phyloP scores from a whole-genome alignment of 805 yeast genomes.

The Candida krabiensis region DNA sequence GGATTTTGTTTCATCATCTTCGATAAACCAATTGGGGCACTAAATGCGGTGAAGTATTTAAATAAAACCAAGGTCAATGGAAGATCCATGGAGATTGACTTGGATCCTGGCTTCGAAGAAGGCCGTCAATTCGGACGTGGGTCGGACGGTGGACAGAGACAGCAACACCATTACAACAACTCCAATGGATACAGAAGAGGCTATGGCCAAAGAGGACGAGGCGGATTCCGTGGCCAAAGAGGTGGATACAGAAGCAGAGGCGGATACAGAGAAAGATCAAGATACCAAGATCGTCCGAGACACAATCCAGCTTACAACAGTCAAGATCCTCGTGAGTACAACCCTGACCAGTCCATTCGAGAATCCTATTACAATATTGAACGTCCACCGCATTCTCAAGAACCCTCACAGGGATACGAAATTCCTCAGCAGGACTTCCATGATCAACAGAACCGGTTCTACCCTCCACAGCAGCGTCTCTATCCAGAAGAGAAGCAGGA shows the following conservation, averaged over 20 bases:
- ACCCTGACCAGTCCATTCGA: background rate
- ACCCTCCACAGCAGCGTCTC: slow-evolving; percentile 3
- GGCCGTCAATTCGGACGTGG: slow-evolving; percentile 98
- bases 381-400: slow-evolving; percentile 11
- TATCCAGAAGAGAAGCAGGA: slow-evolving; percentile 3
- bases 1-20: slow-evolving; percentile 94
- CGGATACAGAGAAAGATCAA: slow-evolving; percentile 28
- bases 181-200: slow-evolving; percentile 31
- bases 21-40: slow-evolving; percentile 64
- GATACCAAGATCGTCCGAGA: slow-evolving; percentile 10
- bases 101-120: slow-evolving; percentile 94
- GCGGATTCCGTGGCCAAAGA: slow-evolving; percentile 1
- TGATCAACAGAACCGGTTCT: slow-evolving; percentile 5
- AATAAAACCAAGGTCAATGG: slow-evolving; percentile 85
- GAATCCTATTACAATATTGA: slow-evolving; percentile 6
- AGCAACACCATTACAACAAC: slow-evolving; percentile 24
- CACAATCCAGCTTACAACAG: slow-evolving; percentile 3
- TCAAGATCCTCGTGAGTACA: background rate
- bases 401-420: slow-evolving; percentile 1
- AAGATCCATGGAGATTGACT: slow-evolving; percentile 75
- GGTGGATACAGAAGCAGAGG: slow-evolving; percentile 34
- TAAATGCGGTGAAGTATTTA: slow-evolving; percentile 79
- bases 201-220: slow-evolving; percentile 11
- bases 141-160: slow-evolving; percentile 80
- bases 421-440: slow-evolving; percentile 1